These are phyloP conservation scores for Pseudogymnoascus sp. DNA, from an alignment of 2,329 filamentous ascomycete genomes.

Conservation along the genomic window DNA sequence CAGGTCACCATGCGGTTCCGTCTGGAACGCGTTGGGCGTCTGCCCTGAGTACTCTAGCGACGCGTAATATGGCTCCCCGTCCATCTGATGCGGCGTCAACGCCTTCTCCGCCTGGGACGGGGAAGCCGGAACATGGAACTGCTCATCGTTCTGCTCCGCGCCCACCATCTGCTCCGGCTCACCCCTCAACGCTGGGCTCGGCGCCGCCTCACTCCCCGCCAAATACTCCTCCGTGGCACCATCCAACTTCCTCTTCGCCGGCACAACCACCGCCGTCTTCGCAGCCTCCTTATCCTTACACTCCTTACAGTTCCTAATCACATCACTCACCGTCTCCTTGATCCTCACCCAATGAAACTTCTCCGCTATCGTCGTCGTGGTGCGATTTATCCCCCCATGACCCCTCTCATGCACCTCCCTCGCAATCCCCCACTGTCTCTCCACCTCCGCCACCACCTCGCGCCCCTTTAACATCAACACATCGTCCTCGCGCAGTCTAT, in stretches of 20 bases:
- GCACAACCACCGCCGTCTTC: constrained; percentile 42
- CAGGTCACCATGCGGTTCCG: neutral
- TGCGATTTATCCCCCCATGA: constrained; percentile 97
- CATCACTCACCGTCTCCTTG: constrained; percentile 92
- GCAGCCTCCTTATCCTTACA: constrained; percentile 64
- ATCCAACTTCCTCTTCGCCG: neutral
- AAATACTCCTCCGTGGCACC: neutral
- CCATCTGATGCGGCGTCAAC: neutral
- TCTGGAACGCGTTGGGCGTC: neutral
- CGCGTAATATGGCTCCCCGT: neutral
- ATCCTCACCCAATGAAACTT: constrained; percentile 97
- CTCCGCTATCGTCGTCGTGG: constrained; percentile 86
- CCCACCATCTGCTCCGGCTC: neutral
- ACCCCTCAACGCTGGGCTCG: neutral
- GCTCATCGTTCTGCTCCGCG: too few relatives aligned
- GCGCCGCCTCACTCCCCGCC: neutral
- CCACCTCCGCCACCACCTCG: constrained; percentile 87
- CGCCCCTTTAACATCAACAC: constrained; percentile 96
- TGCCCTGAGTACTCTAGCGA: neutral
- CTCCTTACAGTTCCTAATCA: constrained; percentile 83
- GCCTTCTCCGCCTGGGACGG: neutral
- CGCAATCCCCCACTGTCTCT: constrained; percentile 84
- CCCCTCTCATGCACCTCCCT: constrained; percentile 63
- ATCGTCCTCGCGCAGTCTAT: constrained; percentile 68
- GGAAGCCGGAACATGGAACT: neutral